Conservation (phyloP, 2,329 filamentous ascomycete genomes). For the Cladophialophora carrionii region DNA sequence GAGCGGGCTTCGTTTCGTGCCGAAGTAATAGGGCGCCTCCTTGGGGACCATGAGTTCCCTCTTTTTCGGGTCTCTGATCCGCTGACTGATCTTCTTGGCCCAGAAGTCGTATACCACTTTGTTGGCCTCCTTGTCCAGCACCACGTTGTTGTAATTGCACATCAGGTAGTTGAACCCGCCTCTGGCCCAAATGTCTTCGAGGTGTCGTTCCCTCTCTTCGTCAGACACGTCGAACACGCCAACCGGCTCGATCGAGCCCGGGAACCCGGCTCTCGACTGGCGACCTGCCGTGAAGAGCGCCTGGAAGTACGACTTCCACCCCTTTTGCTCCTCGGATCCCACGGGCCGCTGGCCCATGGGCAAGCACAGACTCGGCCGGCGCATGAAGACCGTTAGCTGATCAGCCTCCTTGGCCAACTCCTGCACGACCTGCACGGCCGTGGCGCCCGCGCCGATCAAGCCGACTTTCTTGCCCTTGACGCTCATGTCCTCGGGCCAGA, state of each 20-base stretch:
- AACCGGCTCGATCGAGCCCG: slow-evolving; percentile 58
- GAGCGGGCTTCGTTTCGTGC: slow-evolving; percentile 55
- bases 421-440: slow-evolving; percentile 67
- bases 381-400: slow-evolving; percentile 59
- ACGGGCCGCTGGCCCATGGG: slow-evolving; percentile 61
- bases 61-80: slow-evolving; percentile 56
- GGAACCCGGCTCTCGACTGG: slow-evolving; percentile 62
- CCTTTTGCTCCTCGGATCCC: slow-evolving; percentile 56
- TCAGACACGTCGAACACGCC: slow-evolving; percentile 36
- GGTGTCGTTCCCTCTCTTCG: slow-evolving; percentile 48
- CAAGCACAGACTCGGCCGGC: slow-evolving; percentile 67
- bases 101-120: slow-evolving; percentile 60
- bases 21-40: slow-evolving; percentile 60
- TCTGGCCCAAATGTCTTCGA: slow-evolving; percentile 53
- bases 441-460: slow-evolving; percentile 67
- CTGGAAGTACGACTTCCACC: slow-evolving; percentile 52
- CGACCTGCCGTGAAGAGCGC: slow-evolving; percentile 58
- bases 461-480: slow-evolving; percentile 64
- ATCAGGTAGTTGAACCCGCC: slow-evolving; percentile 62
- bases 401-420: slow-evolving; percentile 59
- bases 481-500: slow-evolving; percentile 62
- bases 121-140: slow-evolving; percentile 55
- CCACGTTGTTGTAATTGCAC: slow-evolving; percentile 56
- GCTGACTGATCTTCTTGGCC: slow-evolving; percentile 55
- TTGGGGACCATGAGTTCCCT: slow-evolving; percentile 59